These are phyloP conservation scores for Nicotiana knightiana DNA, from an alignment of 257 asterid species.

Conservation along the genomic window DNA sequence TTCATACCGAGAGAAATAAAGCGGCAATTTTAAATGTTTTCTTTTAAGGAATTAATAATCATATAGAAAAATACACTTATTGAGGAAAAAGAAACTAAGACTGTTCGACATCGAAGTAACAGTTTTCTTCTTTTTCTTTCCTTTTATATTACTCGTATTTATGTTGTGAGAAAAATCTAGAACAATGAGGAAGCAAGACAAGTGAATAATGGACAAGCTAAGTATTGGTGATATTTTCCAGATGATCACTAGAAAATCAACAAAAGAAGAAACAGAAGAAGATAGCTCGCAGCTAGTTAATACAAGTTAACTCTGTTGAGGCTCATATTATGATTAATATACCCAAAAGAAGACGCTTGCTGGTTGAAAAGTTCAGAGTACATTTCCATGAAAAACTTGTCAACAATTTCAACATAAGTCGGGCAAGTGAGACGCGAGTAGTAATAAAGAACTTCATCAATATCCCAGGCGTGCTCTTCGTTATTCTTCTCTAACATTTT, in stretches of 20 bases:
- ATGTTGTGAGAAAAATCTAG: not conserved
- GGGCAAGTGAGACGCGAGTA: slow-evolving; percentile 40
- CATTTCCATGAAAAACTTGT: slow-evolving; percentile 44
- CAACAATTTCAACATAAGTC: slow-evolving; percentile 46
- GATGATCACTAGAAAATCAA: not conserved
- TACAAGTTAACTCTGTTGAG: not conserved
- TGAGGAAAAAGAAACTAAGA: not conserved
- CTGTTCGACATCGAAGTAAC: not conserved
- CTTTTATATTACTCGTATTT: not conserved
- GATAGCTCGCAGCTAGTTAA: not conserved
- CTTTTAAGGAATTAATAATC: too few relatives aligned
- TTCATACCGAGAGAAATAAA: not conserved
- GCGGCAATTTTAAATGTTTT: not conserved
- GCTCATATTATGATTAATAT: too few relatives aligned
- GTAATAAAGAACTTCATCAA: slow-evolving; percentile 31
- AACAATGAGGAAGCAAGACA: not conserved
- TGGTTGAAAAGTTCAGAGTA: slow-evolving; percentile 25
- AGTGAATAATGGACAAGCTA: not conserved
- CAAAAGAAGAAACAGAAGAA: not conserved
- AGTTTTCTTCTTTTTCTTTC: not conserved
- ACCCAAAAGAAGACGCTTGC: not conserved
- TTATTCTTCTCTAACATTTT: slow-evolving; percentile 31
- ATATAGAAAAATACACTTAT: too few relatives aligned
- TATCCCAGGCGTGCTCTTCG: slow-evolving; percentile 27
- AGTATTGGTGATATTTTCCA: too few relatives aligned